A percentile compares a stretch with the other conserved stretches of the same genome.
Evolutionary conservation across 2,329 filamentous ascomycete species (phyloP).

Genomic region (Diatrype stigma): DNA sequence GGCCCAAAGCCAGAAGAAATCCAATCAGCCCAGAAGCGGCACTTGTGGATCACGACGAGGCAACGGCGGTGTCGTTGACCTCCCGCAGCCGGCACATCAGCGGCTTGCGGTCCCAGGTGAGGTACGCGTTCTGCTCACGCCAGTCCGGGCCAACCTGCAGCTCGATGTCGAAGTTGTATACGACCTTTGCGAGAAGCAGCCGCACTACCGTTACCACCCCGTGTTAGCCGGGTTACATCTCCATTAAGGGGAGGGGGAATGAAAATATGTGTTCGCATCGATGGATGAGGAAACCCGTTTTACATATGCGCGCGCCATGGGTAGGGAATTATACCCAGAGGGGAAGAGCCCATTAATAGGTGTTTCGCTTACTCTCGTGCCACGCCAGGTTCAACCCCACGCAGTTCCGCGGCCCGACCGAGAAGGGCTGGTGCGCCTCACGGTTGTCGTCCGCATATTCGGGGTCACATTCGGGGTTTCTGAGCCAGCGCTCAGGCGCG

Average conservation of each 20-base stretch:
- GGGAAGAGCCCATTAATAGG: too few relatives aligned
- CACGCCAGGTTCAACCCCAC: neutral
- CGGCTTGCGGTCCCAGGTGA: neutral
- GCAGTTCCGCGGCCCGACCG: constrained; percentile 4
- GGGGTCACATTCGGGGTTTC: constrained; percentile 2
- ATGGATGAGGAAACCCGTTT: too few relatives aligned
- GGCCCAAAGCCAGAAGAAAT: too few relatives aligned
- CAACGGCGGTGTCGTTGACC: too few relatives aligned
- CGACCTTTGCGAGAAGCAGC: neutral
- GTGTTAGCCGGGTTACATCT: too few relatives aligned
- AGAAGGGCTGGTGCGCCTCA: constrained; percentile 7
- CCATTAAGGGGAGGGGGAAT: too few relatives aligned
- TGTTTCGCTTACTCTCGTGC: neutral
- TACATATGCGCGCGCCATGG: too few relatives aligned
- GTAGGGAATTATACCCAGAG: too few relatives aligned
- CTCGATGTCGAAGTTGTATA: neutral
- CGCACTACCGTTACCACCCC: neutral
- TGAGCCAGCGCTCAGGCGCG: constrained; percentile 9
- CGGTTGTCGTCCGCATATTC: constrained; percentile 4
- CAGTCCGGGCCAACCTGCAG: neutral
- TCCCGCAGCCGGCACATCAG: neutral
- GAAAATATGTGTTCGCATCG: too few relatives aligned
- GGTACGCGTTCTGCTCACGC: neutral
- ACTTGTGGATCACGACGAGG: too few relatives aligned
- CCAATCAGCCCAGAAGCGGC: too few relatives aligned